A percentile compares a stretch with the other conserved stretches of the same genome.
Evolutionary conservation across 1,284 basidiomycete genomes (phyloP).

Genomic region (Meira nashicola): DNA sequence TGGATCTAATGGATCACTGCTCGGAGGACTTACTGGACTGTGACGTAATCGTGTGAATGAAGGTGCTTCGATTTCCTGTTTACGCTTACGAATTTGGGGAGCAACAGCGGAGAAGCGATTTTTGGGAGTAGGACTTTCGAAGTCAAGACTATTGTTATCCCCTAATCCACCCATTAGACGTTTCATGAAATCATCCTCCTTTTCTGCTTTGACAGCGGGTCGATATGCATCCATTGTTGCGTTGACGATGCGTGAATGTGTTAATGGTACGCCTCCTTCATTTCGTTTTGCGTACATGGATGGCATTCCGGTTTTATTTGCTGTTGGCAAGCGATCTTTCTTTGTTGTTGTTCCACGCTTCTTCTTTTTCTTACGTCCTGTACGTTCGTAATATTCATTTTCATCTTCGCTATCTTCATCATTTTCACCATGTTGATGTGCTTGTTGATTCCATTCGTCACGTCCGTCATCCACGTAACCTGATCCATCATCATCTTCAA

Average conservation of each 20-base stretch:
- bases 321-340: background rate
- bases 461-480: constrained; percentile 95
- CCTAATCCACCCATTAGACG: constrained; percentile 42
- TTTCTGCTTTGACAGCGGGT: constrained; percentile 36
- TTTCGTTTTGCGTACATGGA: constrained; percentile 2
- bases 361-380: constrained; percentile 46
- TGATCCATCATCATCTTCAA: constrained; percentile 77
- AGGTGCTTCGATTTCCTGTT: constrained; percentile 7
- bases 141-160: constrained; percentile 4
- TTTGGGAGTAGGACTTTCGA: background rate
- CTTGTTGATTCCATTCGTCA: constrained; percentile 69
- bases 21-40: constrained; percentile 10
- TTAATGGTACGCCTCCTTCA: background rate
- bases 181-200: constrained; percentile 52
- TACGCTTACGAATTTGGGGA: constrained; percentile 22
- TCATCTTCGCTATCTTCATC: constrained; percentile 53
- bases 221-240: constrained; percentile 23
- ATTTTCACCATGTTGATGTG: constrained; percentile 13
- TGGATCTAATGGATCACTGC: constrained; percentile 22
- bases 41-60: constrained; percentile 22
- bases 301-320: constrained; percentile 5
- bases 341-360: constrained; percentile 7
- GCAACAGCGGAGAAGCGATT: background rate
- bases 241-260: background rate
- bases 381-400: constrained; percentile 48